These are phyloP conservation scores for Neurospora sp. DNA, from an alignment of 495 filamentous ascomycete genomes.

Conservation along the genomic window DNA sequence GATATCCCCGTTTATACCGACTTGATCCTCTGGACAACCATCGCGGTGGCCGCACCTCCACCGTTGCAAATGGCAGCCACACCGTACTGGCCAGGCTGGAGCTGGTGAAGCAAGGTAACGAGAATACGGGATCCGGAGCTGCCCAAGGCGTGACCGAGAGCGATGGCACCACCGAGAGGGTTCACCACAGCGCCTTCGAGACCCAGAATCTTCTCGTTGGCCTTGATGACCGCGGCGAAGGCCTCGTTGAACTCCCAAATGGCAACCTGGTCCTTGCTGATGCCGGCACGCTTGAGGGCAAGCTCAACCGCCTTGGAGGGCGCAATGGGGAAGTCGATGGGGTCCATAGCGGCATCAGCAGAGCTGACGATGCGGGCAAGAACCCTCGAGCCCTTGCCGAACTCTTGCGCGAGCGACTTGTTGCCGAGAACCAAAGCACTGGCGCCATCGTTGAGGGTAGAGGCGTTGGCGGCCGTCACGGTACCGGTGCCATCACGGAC, in stretches of 20 bases:
- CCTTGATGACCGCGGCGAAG: conserved; percentile 92
- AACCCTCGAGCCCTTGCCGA: conserved; percentile 61
- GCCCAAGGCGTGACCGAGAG: conserved; percentile 87
- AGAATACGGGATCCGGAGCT: conserved; percentile 92
- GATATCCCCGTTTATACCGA: conserved; percentile 36
- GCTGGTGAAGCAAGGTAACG: conserved; percentile 78
- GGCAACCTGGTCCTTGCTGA: conserved; percentile 78
- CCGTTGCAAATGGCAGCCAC: conserved; percentile 96
- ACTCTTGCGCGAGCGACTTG: conserved; percentile 64
- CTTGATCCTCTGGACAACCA: conserved; percentile 85
- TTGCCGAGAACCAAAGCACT: conserved; percentile 80
- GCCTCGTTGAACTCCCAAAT: conserved; percentile 99
- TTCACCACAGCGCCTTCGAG: conserved; percentile 74
- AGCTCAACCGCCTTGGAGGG: conserved; percentile 87
- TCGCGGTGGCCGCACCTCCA: conserved; percentile 80
- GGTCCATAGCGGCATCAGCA: conserved; percentile 86
- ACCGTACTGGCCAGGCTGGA: conserved; percentile 86
- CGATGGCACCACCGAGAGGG: conserved; percentile 80
- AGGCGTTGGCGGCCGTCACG: conserved; percentile 89
- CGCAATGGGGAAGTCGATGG: conserved; percentile 91
- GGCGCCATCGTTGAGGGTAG: conserved; percentile 88
- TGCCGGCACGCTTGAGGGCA: conserved; percentile 78
- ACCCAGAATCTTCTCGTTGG: conserved; percentile 84
- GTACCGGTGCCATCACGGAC: conserved; percentile 73
- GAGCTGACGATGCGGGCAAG: conserved; percentile 75